Conservation (phyloP, 805 yeast genomes). For the Candida sphagnicola region DNA sequence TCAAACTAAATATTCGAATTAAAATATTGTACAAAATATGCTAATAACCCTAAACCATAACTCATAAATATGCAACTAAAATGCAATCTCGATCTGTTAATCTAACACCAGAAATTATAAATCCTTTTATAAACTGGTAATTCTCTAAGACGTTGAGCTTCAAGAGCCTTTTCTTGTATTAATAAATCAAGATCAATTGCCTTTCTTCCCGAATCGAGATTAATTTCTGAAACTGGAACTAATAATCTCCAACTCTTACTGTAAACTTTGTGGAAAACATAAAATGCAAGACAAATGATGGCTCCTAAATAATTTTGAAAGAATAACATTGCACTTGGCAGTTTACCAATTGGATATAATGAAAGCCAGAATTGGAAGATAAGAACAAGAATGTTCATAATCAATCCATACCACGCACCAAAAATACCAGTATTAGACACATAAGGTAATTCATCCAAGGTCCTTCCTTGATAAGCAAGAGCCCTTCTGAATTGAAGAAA, state of each 20-base stretch:
- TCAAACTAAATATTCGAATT: background rate
- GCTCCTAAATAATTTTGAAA: slow-evolving; percentile 55
- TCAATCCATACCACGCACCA: slow-evolving; percentile 27
- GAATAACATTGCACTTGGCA: slow-evolving; percentile 38
- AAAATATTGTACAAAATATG: slow-evolving; percentile 1
- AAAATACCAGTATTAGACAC: slow-evolving; percentile 43
- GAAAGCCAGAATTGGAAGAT: slow-evolving; percentile 33
- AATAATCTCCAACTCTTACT: slow-evolving; percentile 30
- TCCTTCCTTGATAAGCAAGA: slow-evolving; percentile 32
- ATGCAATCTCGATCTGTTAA: background rate
- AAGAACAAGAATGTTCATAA: slow-evolving; percentile 20
- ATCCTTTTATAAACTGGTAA: slow-evolving; percentile 21
- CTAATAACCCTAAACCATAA: slow-evolving; percentile 2
- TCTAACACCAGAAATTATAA: slow-evolving; percentile 15
- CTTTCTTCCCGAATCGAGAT: slow-evolving; percentile 58
- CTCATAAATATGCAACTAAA: background rate
- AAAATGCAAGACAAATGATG: slow-evolving; percentile 42
- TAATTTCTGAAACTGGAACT: slow-evolving; percentile 47
- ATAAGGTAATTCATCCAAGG: slow-evolving; percentile 50
- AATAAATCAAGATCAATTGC: slow-evolving; percentile 51
- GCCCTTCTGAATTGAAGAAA: slow-evolving; percentile 31
- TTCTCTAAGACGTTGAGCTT: slow-evolving; percentile 13
- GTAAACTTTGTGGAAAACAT: slow-evolving; percentile 49
- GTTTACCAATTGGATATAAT: slow-evolving; percentile 25
- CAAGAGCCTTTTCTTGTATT: slow-evolving; percentile 48